These are phyloP conservation scores for Calonectria honghensis DNA, from an alignment of 2,329 filamentous ascomycete species.

Conservation along the genomic window DNA sequence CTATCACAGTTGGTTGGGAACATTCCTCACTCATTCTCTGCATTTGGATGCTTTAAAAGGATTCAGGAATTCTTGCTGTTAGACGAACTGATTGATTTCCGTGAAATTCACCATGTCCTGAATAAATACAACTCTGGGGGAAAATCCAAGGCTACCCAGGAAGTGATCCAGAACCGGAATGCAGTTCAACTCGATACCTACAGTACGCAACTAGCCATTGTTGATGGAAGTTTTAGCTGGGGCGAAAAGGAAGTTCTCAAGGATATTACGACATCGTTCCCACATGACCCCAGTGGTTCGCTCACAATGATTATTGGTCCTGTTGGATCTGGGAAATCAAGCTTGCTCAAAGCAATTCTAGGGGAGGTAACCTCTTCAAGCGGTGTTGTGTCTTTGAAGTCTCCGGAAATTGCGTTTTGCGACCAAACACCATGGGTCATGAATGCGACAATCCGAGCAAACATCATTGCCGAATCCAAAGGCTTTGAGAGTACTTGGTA, in stretches of 20 bases:
- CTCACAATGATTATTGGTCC: conserved; percentile 58
- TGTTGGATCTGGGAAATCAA: conserved; percentile 59
- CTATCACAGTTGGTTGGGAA: conserved; percentile 52
- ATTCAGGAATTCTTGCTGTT: conserved; percentile 57
- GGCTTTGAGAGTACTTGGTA: conserved; percentile 59
- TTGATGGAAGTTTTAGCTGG: conserved; percentile 55
- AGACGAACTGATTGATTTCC: conserved; percentile 51
- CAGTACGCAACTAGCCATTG: conserved; percentile 45
- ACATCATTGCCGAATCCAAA: conserved; percentile 58
- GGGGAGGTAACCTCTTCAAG: conserved; percentile 52
- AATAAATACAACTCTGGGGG: not conserved
- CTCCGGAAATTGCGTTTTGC: conserved; percentile 55
- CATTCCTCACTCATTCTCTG: conserved; percentile 53
- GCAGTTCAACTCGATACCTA: conserved; percentile 24
- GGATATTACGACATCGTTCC: conserved; percentile 52
- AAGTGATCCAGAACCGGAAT: conserved; percentile 37
- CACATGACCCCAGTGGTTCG: conserved; percentile 46
- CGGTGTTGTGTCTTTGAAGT: conserved; percentile 51
- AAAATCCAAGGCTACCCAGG: conserved; percentile 7
- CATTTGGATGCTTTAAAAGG: conserved; percentile 57
- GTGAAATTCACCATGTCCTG: conserved; percentile 38
- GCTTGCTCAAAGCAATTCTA: conserved; percentile 56
- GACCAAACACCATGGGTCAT: conserved; percentile 59
- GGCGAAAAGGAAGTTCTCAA: conserved; percentile 52
- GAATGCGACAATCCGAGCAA: conserved; percentile 59